Evolutionary conservation across 2,329 filamentous ascomycete genomes (phyloP).

Genomic region (Grosmannia serpens): DNA sequence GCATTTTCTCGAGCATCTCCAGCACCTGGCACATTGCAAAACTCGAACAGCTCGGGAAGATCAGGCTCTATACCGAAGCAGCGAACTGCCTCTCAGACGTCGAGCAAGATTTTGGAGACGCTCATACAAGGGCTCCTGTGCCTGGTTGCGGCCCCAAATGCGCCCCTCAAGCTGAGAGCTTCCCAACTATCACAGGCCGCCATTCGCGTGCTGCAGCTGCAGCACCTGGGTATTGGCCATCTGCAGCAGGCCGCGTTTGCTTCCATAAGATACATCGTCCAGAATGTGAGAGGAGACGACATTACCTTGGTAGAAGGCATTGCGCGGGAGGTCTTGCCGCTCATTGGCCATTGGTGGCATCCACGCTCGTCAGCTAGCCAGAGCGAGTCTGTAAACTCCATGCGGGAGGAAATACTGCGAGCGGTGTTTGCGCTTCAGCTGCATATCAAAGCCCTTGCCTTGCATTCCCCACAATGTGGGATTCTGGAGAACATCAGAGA

Average conservation of each 20-base stretch:
- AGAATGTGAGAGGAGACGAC: slow-evolving; percentile 56
- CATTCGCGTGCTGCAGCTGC: slow-evolving; percentile 49
- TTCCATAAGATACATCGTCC: slow-evolving; percentile 60
- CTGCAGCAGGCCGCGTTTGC: slow-evolving; percentile 64
- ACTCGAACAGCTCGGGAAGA: slow-evolving; percentile 19
- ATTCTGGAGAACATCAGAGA: slow-evolving; percentile 43
- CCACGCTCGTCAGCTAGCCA: slow-evolving; percentile 49
- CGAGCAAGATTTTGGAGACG: slow-evolving; percentile 32
- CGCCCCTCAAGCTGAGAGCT: slow-evolving; percentile 48
- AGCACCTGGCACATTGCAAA: slow-evolving; percentile 24
- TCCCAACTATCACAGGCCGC: slow-evolving; percentile 44
- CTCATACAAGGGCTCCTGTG: slow-evolving; percentile 54
- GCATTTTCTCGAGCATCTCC: slow-evolving; percentile 32
- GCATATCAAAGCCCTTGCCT: slow-evolving; percentile 47
- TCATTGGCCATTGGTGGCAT: slow-evolving; percentile 69
- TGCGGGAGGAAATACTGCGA: slow-evolving; percentile 70
- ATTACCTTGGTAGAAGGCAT: slow-evolving; percentile 48
- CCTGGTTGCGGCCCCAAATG: slow-evolving; percentile 54
- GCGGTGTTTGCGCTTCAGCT: slow-evolving; percentile 55
- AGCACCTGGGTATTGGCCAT: slow-evolving; percentile 45
- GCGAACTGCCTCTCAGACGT: slow-evolving; percentile 16
- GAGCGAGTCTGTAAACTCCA: slow-evolving; percentile 36
- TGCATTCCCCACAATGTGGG: slow-evolving; percentile 26
- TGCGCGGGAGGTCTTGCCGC: slow-evolving; percentile 51
- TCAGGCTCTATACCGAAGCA: slow-evolving; percentile 15